Base-by-base conservation (phyloP, 176 grass and related monocot genomes). In the Phragmites australis region DNA sequence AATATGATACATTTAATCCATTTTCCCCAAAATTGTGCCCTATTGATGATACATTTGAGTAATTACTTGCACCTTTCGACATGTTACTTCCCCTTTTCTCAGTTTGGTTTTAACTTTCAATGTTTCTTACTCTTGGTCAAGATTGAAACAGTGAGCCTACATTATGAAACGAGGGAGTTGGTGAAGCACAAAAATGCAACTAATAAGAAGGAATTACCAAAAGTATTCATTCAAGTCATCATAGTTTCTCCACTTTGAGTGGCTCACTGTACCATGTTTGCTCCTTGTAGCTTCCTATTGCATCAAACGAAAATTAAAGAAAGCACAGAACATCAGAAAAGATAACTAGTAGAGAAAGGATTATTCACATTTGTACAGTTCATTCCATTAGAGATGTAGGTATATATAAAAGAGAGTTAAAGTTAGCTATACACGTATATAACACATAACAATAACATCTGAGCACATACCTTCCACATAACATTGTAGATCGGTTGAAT, bases 161-260 rank as follows among this genome's bases (percentile, higher is more conserved):
- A 37, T 5, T 37, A 5, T 37, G 34, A 37, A 37, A 37, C 5
- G 34, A 5, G 34, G 34, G 34, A 2, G 27, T 25, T 30, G 29
- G 3, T 68, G 67, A 39, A 26, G 16, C 44, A 55, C 47, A 46
- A 56, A 34, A 79, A 78, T 14, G 41, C 31, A 87, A 74, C 22
- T 39, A 77, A 57, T 55, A 91, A 40, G 37, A 76, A 62, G 30
- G 30, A 76, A 59, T 80, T 87, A 98, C 96, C 92, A 98, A 76
- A 98, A 98, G 65, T 84, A 98, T 81, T 98, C 96, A 48, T 98
- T 98, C 74, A 98, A 79, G 73, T 98, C 96, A 65, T 98, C 96
- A 80, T 98, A 98, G 64, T 98, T 98, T 91, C 96, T 93, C 96
- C 96, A 98, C 70, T 62, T 84, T 67, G 96, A 98, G 88, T 98